Base-by-base conservation (phyloP, 345 rosid genomes). In the Clarkia xantiana region DNA sequence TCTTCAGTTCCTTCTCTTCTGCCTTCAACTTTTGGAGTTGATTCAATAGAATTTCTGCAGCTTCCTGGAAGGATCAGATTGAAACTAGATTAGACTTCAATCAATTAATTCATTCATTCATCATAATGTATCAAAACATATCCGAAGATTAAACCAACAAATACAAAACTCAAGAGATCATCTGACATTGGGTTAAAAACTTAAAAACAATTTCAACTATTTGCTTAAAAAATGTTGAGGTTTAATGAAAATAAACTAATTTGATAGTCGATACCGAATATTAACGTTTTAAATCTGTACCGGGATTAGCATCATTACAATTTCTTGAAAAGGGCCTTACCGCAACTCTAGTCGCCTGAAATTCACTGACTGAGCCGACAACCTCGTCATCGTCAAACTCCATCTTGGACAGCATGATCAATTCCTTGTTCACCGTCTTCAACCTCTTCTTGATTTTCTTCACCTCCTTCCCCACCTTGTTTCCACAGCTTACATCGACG, bases 1-100 rank as follows among this genome's bases (percentile, higher is more conserved):
- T 71, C 73, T 79, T 79, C 65, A 73, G 42, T 43, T 70, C 60
- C 51, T 85, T 77, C 25, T 79, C 74, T 60, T 79, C 79, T 13
- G 77, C 59, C 71, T 63, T 79, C 59, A 81, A 58, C 60, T 66
- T 60, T 23, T 79, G 62, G 9, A 85, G 59, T 44, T 73, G 82
- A 53, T 72, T 66, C 46, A 70, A 40, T 39, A 81, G 46, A 42
- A 67, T 60, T 44, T 62, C 79, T n/a, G 84, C 67, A 1, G 84
- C 75, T 67, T 81, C 90, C 94, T 85, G 69, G 47, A 49, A 9
- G 36, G 17, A 56, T 0, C 13, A 14, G 36, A 45, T 10, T 13
- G 12, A n/a, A 20, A 15, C 25, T 0, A 53, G 44, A 49, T 5
- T 0, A 42, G 17, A 40, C 3, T 42, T 20, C 11, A 9, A 40